Base-by-base conservation (phyloP, 257 asterid genomes). In the Gentiana macrophylla region DNA sequence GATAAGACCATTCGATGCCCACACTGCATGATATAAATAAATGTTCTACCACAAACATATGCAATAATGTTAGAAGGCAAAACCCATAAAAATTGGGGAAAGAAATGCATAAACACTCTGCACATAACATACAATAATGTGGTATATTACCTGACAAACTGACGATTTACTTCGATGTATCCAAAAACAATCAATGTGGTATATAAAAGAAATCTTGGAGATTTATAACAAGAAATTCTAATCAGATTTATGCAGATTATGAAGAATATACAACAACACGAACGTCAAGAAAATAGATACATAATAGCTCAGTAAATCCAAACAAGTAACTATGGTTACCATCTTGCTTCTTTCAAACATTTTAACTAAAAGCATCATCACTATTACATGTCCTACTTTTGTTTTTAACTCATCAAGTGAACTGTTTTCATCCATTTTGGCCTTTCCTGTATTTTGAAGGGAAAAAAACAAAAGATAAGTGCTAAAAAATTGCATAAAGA, bases 281-380 rank as follows among this genome's bases (percentile, higher is more conserved):
- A 95, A 86, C 0, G 96, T 77, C 74, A 90, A 69, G 81, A 90
- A 90, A 60, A 86, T 86, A 53, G 96, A 80, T 0, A 86, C 72
- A 1, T 95, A 80, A 74, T 86, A 90, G 79, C 94, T 79, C 50
- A 90, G 59, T 38, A 90, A 76, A 80, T 90, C 98, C 80, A 78
- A 0, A 48, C 98, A 95, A 3, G 96, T 90, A 0, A 84, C 76
- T 65, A 90, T 90, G 0, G 80, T 78, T 46, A 90, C 96, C 96
- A 86, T 86, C 77, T 90, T 90, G 77, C 98, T 90, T 76, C 98
- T 80, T 44, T 90, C 98, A 45, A 90, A 90, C 98, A 90, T 90
- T 77, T 90, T 90, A n/a, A 90, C 96, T 37, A 90, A 80, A 70
- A 90, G 96, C 65, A 90, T 90, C 98, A 90, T 90, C 56, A 90